Evolutionary conservation across 2,329 filamentous ascomycete genomes (phyloP).

Genomic region (Aspergillus uvarum): DNA sequence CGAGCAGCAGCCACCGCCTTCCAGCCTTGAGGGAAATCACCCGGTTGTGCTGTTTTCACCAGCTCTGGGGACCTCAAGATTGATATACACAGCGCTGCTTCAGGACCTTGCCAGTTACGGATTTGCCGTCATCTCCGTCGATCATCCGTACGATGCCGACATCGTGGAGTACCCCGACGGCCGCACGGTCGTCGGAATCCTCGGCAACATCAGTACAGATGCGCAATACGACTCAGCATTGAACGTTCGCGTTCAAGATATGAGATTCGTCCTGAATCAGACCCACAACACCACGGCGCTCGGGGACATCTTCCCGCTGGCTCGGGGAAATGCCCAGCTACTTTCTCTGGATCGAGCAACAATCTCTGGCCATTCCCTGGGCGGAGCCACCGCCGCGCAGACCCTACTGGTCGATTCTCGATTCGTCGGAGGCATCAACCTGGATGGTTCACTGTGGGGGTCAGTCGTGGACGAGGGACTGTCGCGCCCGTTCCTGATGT

Average conservation of each 20-base stretch:
- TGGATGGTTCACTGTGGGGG: constrained; percentile 20
- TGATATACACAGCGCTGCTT: constrained; percentile 32
- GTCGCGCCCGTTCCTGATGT: constrained; percentile 16
- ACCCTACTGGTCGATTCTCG: constrained; percentile 19
- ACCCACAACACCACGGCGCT: neutral
- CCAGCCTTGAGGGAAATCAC: constrained; percentile 1
- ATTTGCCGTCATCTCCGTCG: constrained; percentile 36
- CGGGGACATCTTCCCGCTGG: neutral
- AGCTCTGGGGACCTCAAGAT: constrained; percentile 27
- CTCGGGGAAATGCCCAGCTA: accelerated
- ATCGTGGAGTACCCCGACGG: constrained; percentile 36
- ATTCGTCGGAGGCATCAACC: constrained; percentile 20
- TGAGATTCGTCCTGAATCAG: constrained; percentile 20
- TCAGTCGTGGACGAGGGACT: constrained; percentile 14
- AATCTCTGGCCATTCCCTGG: constrained; percentile 25
- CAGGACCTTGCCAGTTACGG: constrained; percentile 35
- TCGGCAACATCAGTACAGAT: constrained; percentile 14
- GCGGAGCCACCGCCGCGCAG: constrained; percentile 22
- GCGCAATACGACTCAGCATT: constrained; percentile 7
- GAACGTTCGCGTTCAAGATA: constrained; percentile 13
- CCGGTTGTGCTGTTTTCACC: constrained; percentile 38
- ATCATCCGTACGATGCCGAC: constrained; percentile 38
- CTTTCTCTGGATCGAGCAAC: constrained; percentile 6
- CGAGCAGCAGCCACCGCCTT: neutral
- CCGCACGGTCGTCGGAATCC: constrained; percentile 12